Conservation (phyloP, 768 basidiomycete genomes). For the Inosperma sp. region DNA sequence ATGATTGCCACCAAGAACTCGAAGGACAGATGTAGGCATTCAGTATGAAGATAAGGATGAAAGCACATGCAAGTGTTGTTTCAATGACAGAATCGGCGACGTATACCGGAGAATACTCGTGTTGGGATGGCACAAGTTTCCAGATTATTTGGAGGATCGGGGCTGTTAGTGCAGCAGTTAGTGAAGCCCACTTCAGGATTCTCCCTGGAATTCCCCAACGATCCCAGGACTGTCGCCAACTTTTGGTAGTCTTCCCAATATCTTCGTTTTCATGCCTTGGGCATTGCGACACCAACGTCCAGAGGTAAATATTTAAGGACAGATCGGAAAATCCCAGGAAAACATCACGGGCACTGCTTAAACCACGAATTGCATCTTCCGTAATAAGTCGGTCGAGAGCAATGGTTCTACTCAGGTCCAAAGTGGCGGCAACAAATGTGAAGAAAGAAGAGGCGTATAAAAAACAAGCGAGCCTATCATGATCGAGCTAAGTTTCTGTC, state of each 20-base stretch:
- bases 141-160: conserved; percentile 60
- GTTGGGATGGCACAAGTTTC: conserved; percentile 45
- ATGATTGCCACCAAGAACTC: conserved; percentile 37
- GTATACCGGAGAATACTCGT: conserved; percentile 44
- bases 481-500: conserved; percentile 1
- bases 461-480: conserved; percentile 42
- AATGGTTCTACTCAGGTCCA: conserved; percentile 59
- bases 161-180: conserved; percentile 43
- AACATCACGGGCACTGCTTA: conserved; percentile 54
- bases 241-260: too few relatives aligned
- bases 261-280: conserved; percentile 26
- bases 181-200: conserved; percentile 46
- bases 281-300: conserved; percentile 57
- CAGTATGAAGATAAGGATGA: conserved; percentile 58
- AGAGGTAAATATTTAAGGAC: conserved; percentile 61
- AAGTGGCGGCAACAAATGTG: conserved; percentile 55
- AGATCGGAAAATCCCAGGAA: conserved; percentile 53
- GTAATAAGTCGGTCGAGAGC: conserved; percentile 30
- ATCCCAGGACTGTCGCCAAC: too few relatives aligned
- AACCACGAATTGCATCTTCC: conserved; percentile 27
- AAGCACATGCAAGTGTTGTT: conserved; percentile 51
- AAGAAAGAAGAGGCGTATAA: conserved; percentile 56
- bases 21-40: conserved; percentile 48
- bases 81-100: conserved; percentile 54
- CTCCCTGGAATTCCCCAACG: conserved; percentile 58